Percentiles rank a stretch among this genome's conserved stretches.
Evolutionary conservation across 1,139 yeast species (phyloP).

Genomic region (Taiozyma sp.): DNA sequence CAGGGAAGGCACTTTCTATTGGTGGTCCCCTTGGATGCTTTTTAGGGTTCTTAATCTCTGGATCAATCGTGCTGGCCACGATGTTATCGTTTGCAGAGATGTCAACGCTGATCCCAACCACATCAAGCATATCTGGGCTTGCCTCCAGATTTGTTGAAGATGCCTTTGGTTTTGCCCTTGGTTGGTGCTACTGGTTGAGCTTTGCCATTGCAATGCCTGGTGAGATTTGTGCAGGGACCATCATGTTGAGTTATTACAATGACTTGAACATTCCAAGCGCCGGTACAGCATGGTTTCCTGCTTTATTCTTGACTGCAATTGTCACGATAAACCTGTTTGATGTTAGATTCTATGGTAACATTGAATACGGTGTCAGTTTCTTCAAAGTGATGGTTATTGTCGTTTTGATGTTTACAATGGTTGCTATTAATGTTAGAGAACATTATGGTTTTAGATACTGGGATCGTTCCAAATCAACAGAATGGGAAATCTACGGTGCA

Average conservation of each 20-base stretch:
- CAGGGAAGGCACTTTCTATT: slow-evolving; percentile 73
- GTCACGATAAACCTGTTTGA: slow-evolving; percentile 51
- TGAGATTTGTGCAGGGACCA: slow-evolving; percentile 74
- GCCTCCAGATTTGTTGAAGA: slow-evolving; percentile 79
- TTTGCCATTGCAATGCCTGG: slow-evolving; percentile 73
- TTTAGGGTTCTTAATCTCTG: slow-evolving; percentile 64
- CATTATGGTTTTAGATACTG: slow-evolving; percentile 63
- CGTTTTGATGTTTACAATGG: slow-evolving; percentile 56
- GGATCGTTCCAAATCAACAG: slow-evolving; percentile 47
- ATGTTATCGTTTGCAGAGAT: slow-evolving; percentile 79
- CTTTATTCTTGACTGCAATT: slow-evolving; percentile 47
- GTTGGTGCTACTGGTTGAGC: slow-evolving; percentile 72
- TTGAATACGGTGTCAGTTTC: slow-evolving; percentile 60
- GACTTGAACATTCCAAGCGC: slow-evolving; percentile 44
- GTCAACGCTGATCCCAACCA: slow-evolving; percentile 77
- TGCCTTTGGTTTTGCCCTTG: slow-evolving; percentile 79
- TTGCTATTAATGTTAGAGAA: slow-evolving; percentile 52
- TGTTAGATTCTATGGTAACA: slow-evolving; percentile 69
- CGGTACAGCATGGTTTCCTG: slow-evolving; percentile 61
- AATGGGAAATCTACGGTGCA: slow-evolving; percentile 55
- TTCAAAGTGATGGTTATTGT: slow-evolving; percentile 52
- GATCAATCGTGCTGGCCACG: slow-evolving; percentile 61
- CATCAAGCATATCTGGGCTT: slow-evolving; percentile 73
- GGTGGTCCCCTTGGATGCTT: slow-evolving; percentile 84
- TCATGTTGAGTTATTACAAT: slow-evolving; percentile 64